Base-by-base conservation (phyloP, 2,329 filamentous ascomycete genomes). In the Claviceps citrina region DNA sequence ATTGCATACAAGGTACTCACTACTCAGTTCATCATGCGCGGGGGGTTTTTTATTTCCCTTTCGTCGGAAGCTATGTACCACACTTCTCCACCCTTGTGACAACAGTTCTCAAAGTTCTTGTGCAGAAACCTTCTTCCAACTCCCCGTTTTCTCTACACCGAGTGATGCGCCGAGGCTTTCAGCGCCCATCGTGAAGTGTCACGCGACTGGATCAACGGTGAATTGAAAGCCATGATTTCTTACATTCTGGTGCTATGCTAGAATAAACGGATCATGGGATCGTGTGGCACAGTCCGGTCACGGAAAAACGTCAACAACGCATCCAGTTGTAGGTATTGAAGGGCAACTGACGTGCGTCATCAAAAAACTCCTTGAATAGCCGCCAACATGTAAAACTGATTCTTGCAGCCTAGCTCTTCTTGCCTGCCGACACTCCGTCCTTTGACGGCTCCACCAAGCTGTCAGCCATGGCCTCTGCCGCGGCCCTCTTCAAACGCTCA, bases 401-500 rank as follows among this genome's bases (percentile, higher is more conserved):
- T 15, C 12, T n/a, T 20, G 8, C 32, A 34, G 19, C 38, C 43
- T 52, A 61, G 43, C 51, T 53, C 54, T 58, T 64, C 53, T 61
- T 62, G 25, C 50, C 51, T 5, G 50, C 47, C 15, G 51, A 43
- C 10, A 50, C 51, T 16, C 41, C 53, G 46, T 57, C 58, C 46
- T 63, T 57, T 16, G 52, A 48, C 9, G 50, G 38, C 31, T 65
- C 63, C 31, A 72, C 66, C 43, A 75, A 52, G 45, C 63, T 73
- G 30, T 74, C 71, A 8, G 68, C 61, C 70, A 75, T 75, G 12
- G 71, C 71, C 54, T 74, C 71, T 9, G 70, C 70, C 20, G 79
- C 76, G 2, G 74, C 76, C 57, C 78, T 71, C 65, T 78, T 81
- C 51, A 78, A 57, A 52, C 69, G 71, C 52, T 77, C 79, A 46